phyloP scores from a whole-genome alignment of 805 yeast genomes.

The Trichomonascus vanleenenianus region DNA sequence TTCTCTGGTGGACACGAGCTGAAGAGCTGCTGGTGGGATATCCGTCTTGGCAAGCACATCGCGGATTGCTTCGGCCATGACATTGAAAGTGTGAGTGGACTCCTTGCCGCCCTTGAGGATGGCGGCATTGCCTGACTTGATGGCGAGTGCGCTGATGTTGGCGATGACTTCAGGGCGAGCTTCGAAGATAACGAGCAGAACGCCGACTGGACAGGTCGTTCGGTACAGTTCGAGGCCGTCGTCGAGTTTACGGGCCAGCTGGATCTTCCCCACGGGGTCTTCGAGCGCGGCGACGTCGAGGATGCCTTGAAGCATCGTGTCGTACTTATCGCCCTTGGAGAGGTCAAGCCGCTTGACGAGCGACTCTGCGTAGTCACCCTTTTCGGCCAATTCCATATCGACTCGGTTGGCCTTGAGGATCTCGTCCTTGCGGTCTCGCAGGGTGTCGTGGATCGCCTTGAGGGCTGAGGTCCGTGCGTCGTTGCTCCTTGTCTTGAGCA shows the following conservation, averaged over 20 bases:
- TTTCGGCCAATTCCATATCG: slow-evolving; percentile 66
- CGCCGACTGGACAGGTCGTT: slow-evolving; percentile 93
- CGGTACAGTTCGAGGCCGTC: slow-evolving; percentile 80
- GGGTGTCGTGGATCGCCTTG: slow-evolving; percentile 60
- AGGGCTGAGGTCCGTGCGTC: slow-evolving; percentile 69
- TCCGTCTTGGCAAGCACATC: slow-evolving; percentile 51
- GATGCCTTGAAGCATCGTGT: slow-evolving; percentile 90
- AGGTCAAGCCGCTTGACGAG: slow-evolving; percentile 80
- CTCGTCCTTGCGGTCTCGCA: slow-evolving; percentile 47
- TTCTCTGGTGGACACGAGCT: slow-evolving; percentile 79
- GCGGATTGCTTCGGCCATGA: slow-evolving; percentile 67
- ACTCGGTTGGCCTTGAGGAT: slow-evolving; percentile 65
- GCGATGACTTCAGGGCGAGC: slow-evolving; percentile 98
- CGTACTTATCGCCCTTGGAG: slow-evolving; percentile 75
- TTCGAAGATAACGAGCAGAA: slow-evolving; percentile 84
- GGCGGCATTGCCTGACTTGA: slow-evolving; percentile 95
- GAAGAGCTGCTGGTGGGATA: slow-evolving; percentile 77
- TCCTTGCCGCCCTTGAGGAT: slow-evolving; percentile 97
- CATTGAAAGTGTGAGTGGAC: slow-evolving; percentile 73
- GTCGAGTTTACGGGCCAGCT: slow-evolving; percentile 77
- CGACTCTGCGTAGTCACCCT: slow-evolving; percentile 56
- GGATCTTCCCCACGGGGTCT: slow-evolving; percentile 89
- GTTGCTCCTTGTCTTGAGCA: slow-evolving; percentile 68
- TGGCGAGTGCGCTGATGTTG: slow-evolving; percentile 89
- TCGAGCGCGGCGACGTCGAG: slow-evolving; percentile 81